Evolutionary conservation across 176 grass and related monocot species (phyloP), one percentile per base, ranked within the genome.

Genomic region (Poa pratensis): DNA sequence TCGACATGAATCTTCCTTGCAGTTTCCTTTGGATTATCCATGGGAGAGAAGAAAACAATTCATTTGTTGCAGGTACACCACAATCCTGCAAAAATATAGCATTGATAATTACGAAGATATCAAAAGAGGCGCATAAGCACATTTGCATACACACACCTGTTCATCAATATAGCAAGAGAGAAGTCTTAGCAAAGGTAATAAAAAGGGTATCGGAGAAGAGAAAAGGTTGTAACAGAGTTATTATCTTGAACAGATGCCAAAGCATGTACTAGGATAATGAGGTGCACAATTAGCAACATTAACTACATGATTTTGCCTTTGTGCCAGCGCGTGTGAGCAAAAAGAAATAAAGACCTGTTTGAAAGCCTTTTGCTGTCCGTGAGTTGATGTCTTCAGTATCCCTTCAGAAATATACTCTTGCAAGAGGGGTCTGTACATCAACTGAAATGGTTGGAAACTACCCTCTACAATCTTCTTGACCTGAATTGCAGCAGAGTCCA

Each of bases 391-490:
- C 80, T 89, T 87, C 75, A 97, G 70, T 58, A 97, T 34, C 75
- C 92, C 91, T 89, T 90, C 84, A 81, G 60, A 63, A 32, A 87
- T 77, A 69, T 91, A 91, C 51, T 94, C 92, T n/a, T 90, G 86
- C 83, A 97, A 76, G 60, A 88, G 51, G 8, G 92, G 84, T 75
- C 55, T 84, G 80, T 97, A 97, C 92, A 94, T 94, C 48, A 43
- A 73, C 77, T 90, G 90, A 79, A 97, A 97, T 69, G 90, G 89
- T 42, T 84, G 81, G 78, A 97, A 91, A 87, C 87, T 97, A 86
- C 92, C 95, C 20, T 90, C 82, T 53, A 97, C 89, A 70, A 97
- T 94, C 64, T 91, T 93, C 80, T 91, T 94, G 32, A 97, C 95
- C 94, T 97, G 84, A 81, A 83, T 59, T 82, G 77, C 42, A 88